A percentile compares a stretch with the other conserved stretches of the same genome.
Conservation (phyloP, 164 flowering plant species). For the Vitis rupestris region DNA sequence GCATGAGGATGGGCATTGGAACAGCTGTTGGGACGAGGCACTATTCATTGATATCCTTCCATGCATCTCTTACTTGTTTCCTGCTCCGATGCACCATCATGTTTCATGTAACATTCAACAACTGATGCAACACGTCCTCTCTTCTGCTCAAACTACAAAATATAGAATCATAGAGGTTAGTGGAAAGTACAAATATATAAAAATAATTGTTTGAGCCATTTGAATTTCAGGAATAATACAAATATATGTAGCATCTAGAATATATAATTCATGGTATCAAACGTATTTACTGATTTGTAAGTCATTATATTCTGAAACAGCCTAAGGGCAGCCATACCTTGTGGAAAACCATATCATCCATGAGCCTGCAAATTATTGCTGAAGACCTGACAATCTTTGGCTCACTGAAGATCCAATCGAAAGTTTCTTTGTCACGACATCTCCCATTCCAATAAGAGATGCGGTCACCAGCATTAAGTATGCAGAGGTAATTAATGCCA, state of each 20-base stretch:
- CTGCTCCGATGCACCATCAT: constrained; percentile 21
- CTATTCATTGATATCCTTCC: neutral
- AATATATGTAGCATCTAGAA: no score
- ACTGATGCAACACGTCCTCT: constrained; percentile 12
- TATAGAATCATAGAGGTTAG: no score
- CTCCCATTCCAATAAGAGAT: constrained; percentile 21
- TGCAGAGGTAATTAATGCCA: constrained; percentile 7
- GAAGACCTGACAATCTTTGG: constrained; percentile 13
- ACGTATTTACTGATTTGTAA: no score
- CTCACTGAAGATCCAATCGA: constrained; percentile 23
- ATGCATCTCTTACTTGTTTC: neutral
- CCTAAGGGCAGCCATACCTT: neutral
- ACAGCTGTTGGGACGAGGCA: neutral
- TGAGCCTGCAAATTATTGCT: constrained; percentile 5
- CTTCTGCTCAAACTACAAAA: constrained; percentile 7
- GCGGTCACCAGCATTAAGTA: constrained; percentile 1
- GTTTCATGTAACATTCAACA: constrained; percentile 35
- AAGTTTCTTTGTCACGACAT: constrained; percentile 13
- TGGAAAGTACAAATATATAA: no score
- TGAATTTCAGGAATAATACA: no score
- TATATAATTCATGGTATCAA: no score
- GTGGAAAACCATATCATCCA: constrained; percentile 16
- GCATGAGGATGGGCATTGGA: neutral
- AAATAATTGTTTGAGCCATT: no score
- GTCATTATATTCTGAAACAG: no score